These are phyloP conservation scores for Colletotrichum theobromicola DNA, from an alignment of 2,329 filamentous ascomycete genomes.

Conservation along the genomic window DNA sequence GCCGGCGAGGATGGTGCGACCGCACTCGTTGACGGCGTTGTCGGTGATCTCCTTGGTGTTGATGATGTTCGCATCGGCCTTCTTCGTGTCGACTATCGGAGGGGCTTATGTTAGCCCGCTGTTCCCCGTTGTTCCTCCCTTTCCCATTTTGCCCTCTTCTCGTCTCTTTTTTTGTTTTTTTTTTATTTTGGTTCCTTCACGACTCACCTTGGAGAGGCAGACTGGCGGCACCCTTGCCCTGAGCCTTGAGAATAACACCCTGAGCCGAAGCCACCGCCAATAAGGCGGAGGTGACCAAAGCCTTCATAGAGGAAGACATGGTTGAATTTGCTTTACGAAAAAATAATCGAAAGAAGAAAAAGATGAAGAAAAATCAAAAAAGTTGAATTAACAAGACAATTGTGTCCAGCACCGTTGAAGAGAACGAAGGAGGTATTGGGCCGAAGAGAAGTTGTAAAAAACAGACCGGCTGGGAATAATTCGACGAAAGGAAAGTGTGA, in stretches of 20 bases:
- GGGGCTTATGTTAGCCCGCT: conserved; percentile 55
- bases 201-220: conserved; percentile 51
- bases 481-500: conserved; percentile 2
- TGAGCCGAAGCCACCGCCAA: conserved; percentile 45
- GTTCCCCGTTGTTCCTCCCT: conserved; percentile 24
- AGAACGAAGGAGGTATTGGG: not conserved
- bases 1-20: conserved; percentile 63
- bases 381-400: not conserved
- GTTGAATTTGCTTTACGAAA: conserved; percentile 25
- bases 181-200: too few species aligned
- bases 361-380: conserved; percentile 17
- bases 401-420: conserved; percentile 18
- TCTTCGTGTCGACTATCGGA: conserved; percentile 65
- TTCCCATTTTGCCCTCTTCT: not conserved
- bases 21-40: conserved; percentile 64
- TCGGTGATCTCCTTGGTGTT: conserved; percentile 56
- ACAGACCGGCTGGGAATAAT: conserved; percentile 1
- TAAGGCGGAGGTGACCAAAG: conserved; percentile 37
- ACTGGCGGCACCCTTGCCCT: conserved; percentile 50
- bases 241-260: conserved; percentile 51
- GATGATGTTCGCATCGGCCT: conserved; percentile 69
- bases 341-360: conserved; percentile 24
- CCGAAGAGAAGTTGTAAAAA: not conserved
- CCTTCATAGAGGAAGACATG: conserved; percentile 38
- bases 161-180: too few species aligned